phyloP scores from a whole-genome alignment of 2,329 filamentous ascomycete genomes.

The Aotearoamyces nothofagi region DNA sequence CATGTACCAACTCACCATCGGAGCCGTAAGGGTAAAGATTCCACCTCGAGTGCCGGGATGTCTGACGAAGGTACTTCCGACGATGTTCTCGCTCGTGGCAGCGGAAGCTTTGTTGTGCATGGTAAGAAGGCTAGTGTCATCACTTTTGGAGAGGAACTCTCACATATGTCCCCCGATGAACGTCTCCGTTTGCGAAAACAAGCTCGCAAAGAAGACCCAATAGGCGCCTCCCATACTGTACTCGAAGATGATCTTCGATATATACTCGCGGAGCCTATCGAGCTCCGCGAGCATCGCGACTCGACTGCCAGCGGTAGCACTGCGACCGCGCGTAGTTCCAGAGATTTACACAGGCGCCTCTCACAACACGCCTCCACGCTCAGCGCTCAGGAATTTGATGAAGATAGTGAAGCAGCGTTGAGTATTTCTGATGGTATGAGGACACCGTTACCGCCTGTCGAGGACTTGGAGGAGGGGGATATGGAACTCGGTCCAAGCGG shows the following conservation, averaged over 20 bases:
- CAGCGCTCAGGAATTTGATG: conserved; percentile 15
- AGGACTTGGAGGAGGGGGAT: conserved; percentile 16
- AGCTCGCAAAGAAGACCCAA: conserved; percentile 25
- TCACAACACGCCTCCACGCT: conserved; percentile 31
- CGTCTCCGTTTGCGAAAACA: conserved; percentile 48
- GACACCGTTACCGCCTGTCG: conserved; percentile 38
- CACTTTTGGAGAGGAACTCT: conserved; percentile 87
- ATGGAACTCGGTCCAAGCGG: conserved; percentile 7
- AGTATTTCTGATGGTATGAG: conserved; percentile 44
- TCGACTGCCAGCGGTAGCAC: conserved; percentile 52
- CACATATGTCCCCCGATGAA: conserved; percentile 61
- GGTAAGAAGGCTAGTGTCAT: conserved; percentile 97
- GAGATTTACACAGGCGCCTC: conserved; percentile 45
- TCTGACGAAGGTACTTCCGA: conserved; percentile 31
- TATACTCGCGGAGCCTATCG: conserved; percentile 28
- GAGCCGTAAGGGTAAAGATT: conserved; percentile 58
- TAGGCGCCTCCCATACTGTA: conserved; percentile 7
- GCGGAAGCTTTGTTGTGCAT: conserved; percentile 88
- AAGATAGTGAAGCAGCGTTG: conserved; percentile 42
- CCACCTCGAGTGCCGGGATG: conserved; percentile 37
- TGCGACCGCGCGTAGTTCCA: conserved; percentile 49
- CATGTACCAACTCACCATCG: conserved; percentile 48
- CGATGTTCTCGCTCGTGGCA: conserved; percentile 60
- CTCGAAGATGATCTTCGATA: conserved; percentile 35
- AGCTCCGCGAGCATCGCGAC: conserved; percentile 31